A percentile compares a stretch with the other conserved stretches of the same genome.
phyloP scores from a whole-genome alignment of 2,329 filamentous ascomycete species.

The Periconia digitata region DNA sequence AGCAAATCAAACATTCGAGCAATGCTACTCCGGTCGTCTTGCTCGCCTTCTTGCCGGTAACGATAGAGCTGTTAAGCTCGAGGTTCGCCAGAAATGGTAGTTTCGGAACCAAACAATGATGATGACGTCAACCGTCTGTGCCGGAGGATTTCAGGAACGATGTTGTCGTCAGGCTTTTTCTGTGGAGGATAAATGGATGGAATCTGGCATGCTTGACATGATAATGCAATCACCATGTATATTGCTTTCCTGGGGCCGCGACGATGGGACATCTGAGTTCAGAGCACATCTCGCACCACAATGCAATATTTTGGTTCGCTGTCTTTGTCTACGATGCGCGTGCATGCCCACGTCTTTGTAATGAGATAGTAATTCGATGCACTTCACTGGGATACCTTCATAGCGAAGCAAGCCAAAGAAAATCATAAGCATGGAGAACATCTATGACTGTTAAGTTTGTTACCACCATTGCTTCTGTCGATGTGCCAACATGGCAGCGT shows the following conservation, averaged over 20 bases:
- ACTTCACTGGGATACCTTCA: no score
- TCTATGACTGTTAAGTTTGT: no score
- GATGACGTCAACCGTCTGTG: no score
- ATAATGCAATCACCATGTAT: neutral
- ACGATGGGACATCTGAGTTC: neutral
- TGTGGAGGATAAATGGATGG: neutral
- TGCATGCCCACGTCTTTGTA: no score
- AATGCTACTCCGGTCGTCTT: conserved; percentile 29
- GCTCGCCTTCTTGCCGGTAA: conserved; percentile 20
- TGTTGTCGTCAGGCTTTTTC: neutral
- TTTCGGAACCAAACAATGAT: neutral
- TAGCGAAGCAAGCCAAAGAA: no score
- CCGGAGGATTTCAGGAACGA: neutral
- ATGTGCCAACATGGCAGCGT: no score
- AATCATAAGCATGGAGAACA: no score
- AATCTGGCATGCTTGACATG: neutral
- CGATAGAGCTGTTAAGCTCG: conserved; percentile 20
- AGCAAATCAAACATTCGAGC: conserved; percentile 17
- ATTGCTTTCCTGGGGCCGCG: neutral
- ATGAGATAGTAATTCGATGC: no score
- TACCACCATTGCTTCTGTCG: no score
- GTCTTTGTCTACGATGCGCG: no score
- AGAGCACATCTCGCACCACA: neutral
- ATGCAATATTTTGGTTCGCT: no score
- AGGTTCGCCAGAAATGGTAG: conserved; percentile 9